These are phyloP conservation scores for Oryza brachyantha DNA, from an alignment of 176 grass and related monocot species.

Conservation along the genomic window DNA sequence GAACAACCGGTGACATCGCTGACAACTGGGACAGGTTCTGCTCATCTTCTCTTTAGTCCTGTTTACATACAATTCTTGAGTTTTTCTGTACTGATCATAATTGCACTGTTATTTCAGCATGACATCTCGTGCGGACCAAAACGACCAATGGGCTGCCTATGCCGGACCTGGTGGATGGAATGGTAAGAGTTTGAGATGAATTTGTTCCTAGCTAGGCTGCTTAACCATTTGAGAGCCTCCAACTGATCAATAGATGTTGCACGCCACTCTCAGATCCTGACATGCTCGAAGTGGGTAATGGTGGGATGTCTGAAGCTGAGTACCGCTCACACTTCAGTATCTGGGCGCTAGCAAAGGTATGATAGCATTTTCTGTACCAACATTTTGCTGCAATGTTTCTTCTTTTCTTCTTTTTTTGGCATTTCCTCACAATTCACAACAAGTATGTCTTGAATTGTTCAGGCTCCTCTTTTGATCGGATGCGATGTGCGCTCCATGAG, in stretches of 20 bases:
- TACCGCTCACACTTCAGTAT: slow-evolving; percentile 98
- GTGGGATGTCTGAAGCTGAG: slow-evolving; percentile 80
- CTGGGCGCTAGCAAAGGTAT: slow-evolving; percentile 86
- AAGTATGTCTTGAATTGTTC: slow-evolving; percentile 7
- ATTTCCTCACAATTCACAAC: neutral
- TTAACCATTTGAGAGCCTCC: neutral
- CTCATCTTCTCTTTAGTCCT: neutral
- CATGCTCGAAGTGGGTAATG: slow-evolving; percentile 95
- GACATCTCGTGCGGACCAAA: slow-evolving; percentile 85
- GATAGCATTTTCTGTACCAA: slow-evolving; percentile 4
- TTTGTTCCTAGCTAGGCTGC: neutral
- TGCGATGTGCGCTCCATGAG: slow-evolving; percentile 78
- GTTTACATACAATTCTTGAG: neutral
- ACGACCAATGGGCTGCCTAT: slow-evolving; percentile 87
- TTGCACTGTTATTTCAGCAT: slow-evolving; percentile 57
- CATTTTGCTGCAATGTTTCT: neutral
- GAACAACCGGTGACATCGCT: slow-evolving; percentile 82
- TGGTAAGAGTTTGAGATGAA: slow-evolving; percentile 44
- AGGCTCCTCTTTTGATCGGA: slow-evolving; percentile 93
- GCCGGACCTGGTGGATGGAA: slow-evolving; percentile 92
- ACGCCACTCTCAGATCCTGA: slow-evolving; percentile 64
- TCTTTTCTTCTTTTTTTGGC: neutral
- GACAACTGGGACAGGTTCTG: slow-evolving; percentile 82
- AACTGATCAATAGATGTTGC: neutral
- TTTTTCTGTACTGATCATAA: slow-evolving; percentile 4